Base-by-base conservation (phyloP, 495 filamentous ascomycete species). In the Penicillium verhagenii region DNA sequence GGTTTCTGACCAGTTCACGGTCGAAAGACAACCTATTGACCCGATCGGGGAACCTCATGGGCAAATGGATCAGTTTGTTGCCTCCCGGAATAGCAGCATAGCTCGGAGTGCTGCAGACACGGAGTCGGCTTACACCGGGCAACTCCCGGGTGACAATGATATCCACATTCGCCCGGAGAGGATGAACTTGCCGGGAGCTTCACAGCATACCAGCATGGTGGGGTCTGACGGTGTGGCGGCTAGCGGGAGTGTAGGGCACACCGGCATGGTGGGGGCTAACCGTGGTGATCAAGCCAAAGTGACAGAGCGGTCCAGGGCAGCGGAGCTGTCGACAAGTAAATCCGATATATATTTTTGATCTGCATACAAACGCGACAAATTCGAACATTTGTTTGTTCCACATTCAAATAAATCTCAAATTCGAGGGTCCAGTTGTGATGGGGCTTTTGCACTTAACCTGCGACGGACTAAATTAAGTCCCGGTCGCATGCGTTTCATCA, bases 261-360 rank as follows among this genome's bases (percentile, higher is more conserved):
- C 14, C 9, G 42, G 7, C 38, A 21, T 26, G 23, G 42, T 26
- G 23, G 42, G 42, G 23, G 25, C 20, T 18, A 21, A 4, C 19
- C 2, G 13, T 16, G 16, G 13, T 21, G 45, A 48, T 6, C 45
- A 25, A 16, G 42, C n/a, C 7, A 45, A 23, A 28, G 42, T 0
- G 11, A 16, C 33, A 35, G 33, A n/a, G 13, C 33, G 16, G 4
- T 35, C 23, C 13, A 45, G 33, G 28, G 64, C 64, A 23, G 56
- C 58, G 13, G 56, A 60, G 47, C 45, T 66, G 38, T 63, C 65
- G 11, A 58, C 52, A 45, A 55, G 28, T 1, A 47, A 56, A 33
- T 56, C 64, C 21, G 58, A 47, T 21, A 52, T 68, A 44, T 68
- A 68, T 20, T 68, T 68, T 42, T 66, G 52, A 60, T 26, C n/a